A percentile compares a stretch with the other conserved stretches of the same genome.
These are phyloP conservation scores for Schizosaccharomyces osmophilus DNA, from an alignment of 805 yeast genomes.

Conservation along the genomic window DNA sequence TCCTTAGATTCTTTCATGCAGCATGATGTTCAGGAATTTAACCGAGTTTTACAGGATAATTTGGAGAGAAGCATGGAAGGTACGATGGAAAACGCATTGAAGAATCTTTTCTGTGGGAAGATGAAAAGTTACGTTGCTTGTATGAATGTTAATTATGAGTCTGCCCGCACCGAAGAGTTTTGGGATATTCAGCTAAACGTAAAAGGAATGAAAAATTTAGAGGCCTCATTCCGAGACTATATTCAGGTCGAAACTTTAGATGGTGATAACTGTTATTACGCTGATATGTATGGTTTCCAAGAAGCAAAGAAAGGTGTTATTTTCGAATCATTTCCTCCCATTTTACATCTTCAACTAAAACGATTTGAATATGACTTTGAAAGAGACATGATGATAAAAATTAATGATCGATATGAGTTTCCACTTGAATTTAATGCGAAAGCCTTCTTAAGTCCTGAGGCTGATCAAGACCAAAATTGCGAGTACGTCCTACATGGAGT, in stretches of 20 bases:
- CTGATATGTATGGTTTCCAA: constrained; percentile 71
- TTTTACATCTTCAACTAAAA: constrained; percentile 75
- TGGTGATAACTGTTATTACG: constrained; percentile 90
- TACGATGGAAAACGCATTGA: constrained; percentile 42
- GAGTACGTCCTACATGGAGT: constrained; percentile 77
- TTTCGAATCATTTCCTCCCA: constrained; percentile 75
- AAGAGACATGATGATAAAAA: constrained; percentile 67
- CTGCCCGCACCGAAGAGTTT: constrained; percentile 75
- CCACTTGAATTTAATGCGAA: constrained; percentile 55
- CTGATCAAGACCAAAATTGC: constrained; percentile 30
- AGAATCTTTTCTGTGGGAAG: constrained; percentile 15
- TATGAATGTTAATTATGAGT: constrained; percentile 76
- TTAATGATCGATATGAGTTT: constrained; percentile 77
- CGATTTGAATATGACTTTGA: constrained; percentile 84
- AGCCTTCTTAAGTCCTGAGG: constrained; percentile 47
- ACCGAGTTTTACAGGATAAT: constrained; percentile 84
- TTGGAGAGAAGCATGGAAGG: constrained; percentile 80
- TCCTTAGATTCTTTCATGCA: constrained; percentile 85
- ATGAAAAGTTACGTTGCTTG: constrained; percentile 91
- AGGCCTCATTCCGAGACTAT: constrained; percentile 62
- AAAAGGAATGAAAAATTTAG: constrained; percentile 46
- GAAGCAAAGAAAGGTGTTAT: constrained; percentile 93
- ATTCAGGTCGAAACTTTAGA: constrained; percentile 69
- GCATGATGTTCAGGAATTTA: constrained; percentile 92
- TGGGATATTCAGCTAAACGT: constrained; percentile 97